phyloP scores from a whole-genome alignment of 768 basidiomycete species.

The Phallus indusiatus region DNA sequence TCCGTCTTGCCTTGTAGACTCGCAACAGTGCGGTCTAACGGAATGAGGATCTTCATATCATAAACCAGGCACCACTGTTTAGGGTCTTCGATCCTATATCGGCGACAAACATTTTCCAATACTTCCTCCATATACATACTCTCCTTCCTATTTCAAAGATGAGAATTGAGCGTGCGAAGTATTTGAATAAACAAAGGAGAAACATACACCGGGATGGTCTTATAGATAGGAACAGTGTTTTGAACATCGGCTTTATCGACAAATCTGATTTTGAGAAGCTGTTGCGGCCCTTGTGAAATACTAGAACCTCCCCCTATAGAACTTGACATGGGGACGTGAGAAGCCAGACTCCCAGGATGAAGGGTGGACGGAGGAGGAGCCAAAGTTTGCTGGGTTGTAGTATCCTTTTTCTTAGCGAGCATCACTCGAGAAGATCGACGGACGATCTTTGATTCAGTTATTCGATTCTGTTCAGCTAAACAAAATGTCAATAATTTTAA shows the following conservation, averaged over 20 bases:
- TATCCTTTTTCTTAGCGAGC: slow-evolving; percentile 46
- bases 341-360: slow-evolving; percentile 29
- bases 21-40: slow-evolving; percentile 93
- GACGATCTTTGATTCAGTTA: slow-evolving; percentile 71
- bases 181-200: not conserved
- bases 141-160: slow-evolving; percentile 42
- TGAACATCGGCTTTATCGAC: slow-evolving; percentile 79
- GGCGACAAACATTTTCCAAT: slow-evolving; percentile 72
- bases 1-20: slow-evolving; percentile 84
- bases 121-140: slow-evolving; percentile 98
- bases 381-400: slow-evolving; percentile 24
- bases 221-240: slow-evolving; percentile 79
- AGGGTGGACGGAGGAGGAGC: slow-evolving; percentile 17
- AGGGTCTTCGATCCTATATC: slow-evolving; percentile 54
- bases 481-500: not conserved
- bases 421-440: slow-evolving; percentile 69
- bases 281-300: slow-evolving; percentile 65
- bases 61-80: slow-evolving; percentile 79
- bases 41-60: slow-evolving; percentile 62
- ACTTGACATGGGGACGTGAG: slow-evolving; percentile 13
- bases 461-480: slow-evolving; percentile 66
- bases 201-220: slow-evolving; percentile 32
- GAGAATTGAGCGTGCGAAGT: not conserved
- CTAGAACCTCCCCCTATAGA: slow-evolving; percentile 40
- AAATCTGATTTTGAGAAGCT: slow-evolving; percentile 75